These are phyloP conservation scores for Pseudisothecium myosuroides DNA, from an alignment of 225 moss, liverwort and hornwort species.

Conservation along the genomic window DNA sequence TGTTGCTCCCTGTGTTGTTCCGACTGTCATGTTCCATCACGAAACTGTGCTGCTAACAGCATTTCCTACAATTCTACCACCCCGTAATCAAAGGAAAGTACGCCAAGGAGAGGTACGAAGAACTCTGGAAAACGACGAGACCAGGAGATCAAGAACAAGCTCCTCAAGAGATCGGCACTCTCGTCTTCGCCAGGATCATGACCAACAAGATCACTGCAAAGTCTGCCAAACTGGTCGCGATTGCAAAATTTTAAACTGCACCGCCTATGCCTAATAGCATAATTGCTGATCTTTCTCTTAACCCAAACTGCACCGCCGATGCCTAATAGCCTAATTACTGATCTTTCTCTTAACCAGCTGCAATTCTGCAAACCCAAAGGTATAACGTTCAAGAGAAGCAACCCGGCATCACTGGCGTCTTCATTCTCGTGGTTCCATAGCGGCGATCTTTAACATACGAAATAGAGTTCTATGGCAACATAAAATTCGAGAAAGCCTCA, in stretches of 20 bases:
- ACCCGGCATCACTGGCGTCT: neutral
- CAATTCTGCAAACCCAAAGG: neutral
- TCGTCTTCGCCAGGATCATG: neutral
- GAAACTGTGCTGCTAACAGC: neutral
- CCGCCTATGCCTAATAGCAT: neutral
- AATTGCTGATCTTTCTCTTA: neutral
- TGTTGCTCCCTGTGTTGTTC: neutral
- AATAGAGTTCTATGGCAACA: neutral
- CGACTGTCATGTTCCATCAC: slow-evolving; percentile 6
- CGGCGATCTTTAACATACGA: neutral
- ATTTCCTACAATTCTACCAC: neutral
- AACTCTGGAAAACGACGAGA: neutral
- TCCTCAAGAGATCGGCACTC: neutral
- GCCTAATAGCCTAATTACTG: neutral
- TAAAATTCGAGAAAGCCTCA: neutral
- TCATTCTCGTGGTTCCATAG: neutral
- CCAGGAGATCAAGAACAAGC: neutral
- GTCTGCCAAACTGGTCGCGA: neutral
- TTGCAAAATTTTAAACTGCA: neutral
- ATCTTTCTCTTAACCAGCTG: neutral
- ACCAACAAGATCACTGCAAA: neutral
- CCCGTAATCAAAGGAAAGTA: neutral
- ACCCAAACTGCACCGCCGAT: neutral
- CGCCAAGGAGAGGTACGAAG: neutral
- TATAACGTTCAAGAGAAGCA: neutral